phyloP scores from a whole-genome alignment of 2,329 filamentous ascomycete genomes.

The Orbilia javanica region DNA sequence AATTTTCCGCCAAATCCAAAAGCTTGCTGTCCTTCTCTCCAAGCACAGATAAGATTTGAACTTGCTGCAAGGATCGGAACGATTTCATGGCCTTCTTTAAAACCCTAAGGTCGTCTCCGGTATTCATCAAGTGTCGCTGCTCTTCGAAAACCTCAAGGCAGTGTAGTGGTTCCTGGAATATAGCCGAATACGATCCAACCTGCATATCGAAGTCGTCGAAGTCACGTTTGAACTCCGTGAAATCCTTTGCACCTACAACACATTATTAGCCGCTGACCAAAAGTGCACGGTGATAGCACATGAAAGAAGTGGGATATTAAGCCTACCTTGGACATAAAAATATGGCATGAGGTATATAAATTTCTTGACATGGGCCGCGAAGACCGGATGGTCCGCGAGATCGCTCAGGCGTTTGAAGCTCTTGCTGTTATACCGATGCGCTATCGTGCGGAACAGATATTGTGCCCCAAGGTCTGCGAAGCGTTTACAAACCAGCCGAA shows the following conservation, averaged over 20 bases:
- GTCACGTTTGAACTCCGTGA: constrained; percentile 58
- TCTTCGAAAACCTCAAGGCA: constrained; percentile 65
- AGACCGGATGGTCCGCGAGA: constrained; percentile 68
- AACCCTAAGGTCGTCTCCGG: constrained; percentile 69
- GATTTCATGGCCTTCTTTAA: constrained; percentile 71
- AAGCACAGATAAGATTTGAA: constrained; percentile 74
- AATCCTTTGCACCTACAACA: constrained; percentile 60
- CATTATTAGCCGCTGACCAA: constrained; percentile 68
- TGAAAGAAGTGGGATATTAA: not conserved
- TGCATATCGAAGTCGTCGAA: constrained; percentile 64
- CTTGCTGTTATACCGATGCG: constrained; percentile 69
- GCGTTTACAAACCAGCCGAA: constrained; percentile 68
- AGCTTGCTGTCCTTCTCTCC: constrained; percentile 71
- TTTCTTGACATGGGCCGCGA: constrained; percentile 71
- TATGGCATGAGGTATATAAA: constrained; percentile 74
- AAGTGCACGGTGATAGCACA: constrained; percentile 60
- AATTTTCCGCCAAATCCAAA: constrained; percentile 61
- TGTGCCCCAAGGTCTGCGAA: constrained; percentile 69
- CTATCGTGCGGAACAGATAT: constrained; percentile 69
- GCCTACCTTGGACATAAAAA: constrained; percentile 71
- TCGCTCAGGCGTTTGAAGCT: constrained; percentile 69
- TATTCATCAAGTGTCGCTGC: constrained; percentile 69
- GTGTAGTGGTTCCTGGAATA: constrained; percentile 64
- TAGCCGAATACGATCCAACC: constrained; percentile 66
- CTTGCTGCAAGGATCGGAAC: constrained; percentile 74